Conservation (phyloP, 176 grass and related monocot genomes). For the bread wheat (Triticum aestivum) region IWGSC_CS_RefSeq_v2.1 NC_057808.1:447045221-447045720, state of each 20-base stretch:
- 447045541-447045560: conserved; percentile 6
- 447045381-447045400: not conserved
- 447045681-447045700: not conserved
- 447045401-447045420: too few relatives aligned
- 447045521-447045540: not conserved
- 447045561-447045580: conserved; percentile 76
- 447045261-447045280: not conserved
- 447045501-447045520: not conserved
- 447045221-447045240: not conserved
- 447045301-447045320: not conserved
- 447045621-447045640: not conserved
- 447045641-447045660: not conserved
- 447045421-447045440: too few relatives aligned
- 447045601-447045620: not conserved
- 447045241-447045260: not conserved
- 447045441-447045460: too few relatives aligned
- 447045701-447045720: not conserved
- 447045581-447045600: conserved; percentile 57
- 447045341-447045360: not conserved
- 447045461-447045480: too few relatives aligned
- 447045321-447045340: not conserved
- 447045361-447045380: not conserved
- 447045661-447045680: not conserved
- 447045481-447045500: too few relatives aligned
- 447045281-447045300: too few relatives aligned